These are phyloP conservation scores for Ceratocystis diversiconidia DNA, from an alignment of 2,329 filamentous ascomycete genomes.

Conservation along the genomic window DNA sequence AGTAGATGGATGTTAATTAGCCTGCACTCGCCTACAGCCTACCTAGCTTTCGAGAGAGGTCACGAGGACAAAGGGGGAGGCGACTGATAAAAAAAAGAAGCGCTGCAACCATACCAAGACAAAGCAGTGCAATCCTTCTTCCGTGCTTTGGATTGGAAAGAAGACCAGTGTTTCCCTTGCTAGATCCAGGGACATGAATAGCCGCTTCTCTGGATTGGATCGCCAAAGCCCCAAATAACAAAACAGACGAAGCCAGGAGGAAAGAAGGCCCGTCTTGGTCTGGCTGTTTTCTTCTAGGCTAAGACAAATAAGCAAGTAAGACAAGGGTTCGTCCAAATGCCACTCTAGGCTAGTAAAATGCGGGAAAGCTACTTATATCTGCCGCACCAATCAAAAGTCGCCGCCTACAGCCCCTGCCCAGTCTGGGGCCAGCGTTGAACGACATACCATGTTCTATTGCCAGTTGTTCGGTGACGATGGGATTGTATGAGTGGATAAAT, in stretches of 20 bases:
- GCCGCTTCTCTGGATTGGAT: background rate
- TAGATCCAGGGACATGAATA: background rate
- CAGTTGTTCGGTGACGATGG: no score
- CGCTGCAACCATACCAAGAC: background rate
- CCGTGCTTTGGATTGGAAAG: background rate
- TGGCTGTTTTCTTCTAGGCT: background rate
- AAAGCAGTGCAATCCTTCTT: background rate
- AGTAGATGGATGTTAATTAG: background rate
- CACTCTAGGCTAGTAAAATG: background rate
- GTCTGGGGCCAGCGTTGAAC: background rate
- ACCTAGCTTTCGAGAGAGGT: background rate
- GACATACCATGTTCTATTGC: background rate
- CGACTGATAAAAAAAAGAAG: background rate
- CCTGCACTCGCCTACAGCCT: background rate
- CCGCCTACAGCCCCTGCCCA: conserved; percentile 4
- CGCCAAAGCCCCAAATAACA: background rate
- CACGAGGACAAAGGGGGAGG: background rate
- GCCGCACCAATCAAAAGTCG: conserved; percentile 14
- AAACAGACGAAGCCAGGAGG: background rate
- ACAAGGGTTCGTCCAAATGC: conserved; percentile 1
- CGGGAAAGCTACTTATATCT: conserved; percentile 2
- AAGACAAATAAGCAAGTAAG: background rate
- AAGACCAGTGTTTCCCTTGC: background rate
- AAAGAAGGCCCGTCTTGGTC: background rate
- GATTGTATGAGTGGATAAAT: no score